phyloP scores from a whole-genome alignment of 208 protist genomes.

The Trypanosoma cruzi region DNA sequence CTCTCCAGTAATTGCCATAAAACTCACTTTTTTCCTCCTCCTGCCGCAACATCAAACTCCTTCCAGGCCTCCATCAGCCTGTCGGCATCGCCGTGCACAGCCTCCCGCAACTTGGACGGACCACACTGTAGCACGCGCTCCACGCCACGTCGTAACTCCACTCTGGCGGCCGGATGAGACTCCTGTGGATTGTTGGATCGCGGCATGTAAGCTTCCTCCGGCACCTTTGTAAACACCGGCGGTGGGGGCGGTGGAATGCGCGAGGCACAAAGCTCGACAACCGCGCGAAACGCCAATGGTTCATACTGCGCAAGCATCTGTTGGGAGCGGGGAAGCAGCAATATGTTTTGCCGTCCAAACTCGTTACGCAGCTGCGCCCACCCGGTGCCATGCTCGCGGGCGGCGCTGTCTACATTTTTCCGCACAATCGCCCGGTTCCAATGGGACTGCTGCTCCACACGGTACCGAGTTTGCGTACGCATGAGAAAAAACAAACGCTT shows the following conservation, averaged over 20 bases:
- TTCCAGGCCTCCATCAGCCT: slow-evolving; percentile 81
- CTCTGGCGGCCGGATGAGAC: slow-evolving; percentile 53
- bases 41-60: slow-evolving; percentile 58
- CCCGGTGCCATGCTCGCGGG: slow-evolving; percentile 78
- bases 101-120: slow-evolving; percentile 38
- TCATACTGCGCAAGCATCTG: slow-evolving; percentile 88
- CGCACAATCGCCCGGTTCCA: slow-evolving; percentile 85
- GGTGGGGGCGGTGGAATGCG: slow-evolving; percentile 78
- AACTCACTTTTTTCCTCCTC: slow-evolving; percentile 10
- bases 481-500: slow-evolving; percentile 87
- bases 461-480: slow-evolving; percentile 89
- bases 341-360: slow-evolving; percentile 80
- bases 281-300: slow-evolving; percentile 84
- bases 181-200: slow-evolving; percentile 14
- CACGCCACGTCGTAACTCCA: slow-evolving; percentile 62
- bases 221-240: slow-evolving; percentile 56
- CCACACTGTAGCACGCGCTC: slow-evolving; percentile 62
- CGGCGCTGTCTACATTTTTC: slow-evolving; percentile 88
- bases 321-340: slow-evolving; percentile 73
- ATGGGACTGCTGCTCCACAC: slow-evolving; percentile 80
- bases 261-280: slow-evolving; percentile 86
- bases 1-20: too few relatives aligned
- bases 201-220: slow-evolving; percentile 60
- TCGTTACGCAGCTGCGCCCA: slow-evolving; percentile 84
- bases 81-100: slow-evolving; percentile 44